A percentile compares a stretch with the other conserved stretches of the same genome.
Conservation (phyloP, 306 rosid genomes). For the Trichosanthes cucumerina region DNA sequence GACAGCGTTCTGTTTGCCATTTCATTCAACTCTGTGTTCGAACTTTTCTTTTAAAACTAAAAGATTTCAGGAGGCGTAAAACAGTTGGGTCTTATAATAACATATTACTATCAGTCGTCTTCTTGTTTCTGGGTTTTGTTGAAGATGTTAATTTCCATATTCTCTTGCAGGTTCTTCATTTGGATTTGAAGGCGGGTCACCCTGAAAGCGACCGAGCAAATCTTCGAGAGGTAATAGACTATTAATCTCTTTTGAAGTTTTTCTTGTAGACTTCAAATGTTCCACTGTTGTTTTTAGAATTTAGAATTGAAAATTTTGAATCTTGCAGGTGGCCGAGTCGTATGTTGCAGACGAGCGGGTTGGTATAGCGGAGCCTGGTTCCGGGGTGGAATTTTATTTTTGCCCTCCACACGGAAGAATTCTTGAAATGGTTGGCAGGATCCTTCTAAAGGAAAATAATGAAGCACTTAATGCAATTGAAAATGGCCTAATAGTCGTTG, state of each 20-base stretch:
- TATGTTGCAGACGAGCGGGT: slow-evolving; percentile 74
- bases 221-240: slow-evolving; percentile 53
- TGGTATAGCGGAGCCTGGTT: slow-evolving; percentile 80
- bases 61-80: background rate
- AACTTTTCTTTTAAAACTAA: background rate
- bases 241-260: background rate
- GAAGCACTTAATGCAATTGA: slow-evolving; percentile 74
- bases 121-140: background rate
- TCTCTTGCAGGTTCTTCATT: slow-evolving; percentile 62
- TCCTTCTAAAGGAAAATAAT: slow-evolving; percentile 59
- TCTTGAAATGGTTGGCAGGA: slow-evolving; percentile 67
- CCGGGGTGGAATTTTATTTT: slow-evolving; percentile 80
- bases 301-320: background rate
- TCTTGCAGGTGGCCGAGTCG: slow-evolving; percentile 63
- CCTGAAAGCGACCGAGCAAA: slow-evolving; percentile 32
- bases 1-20: background rate
- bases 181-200: slow-evolving; percentile 39
- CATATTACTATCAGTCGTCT: background rate
- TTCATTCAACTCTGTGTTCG: background rate
- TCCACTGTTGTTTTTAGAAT: background rate
- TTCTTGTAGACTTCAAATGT: background rate
- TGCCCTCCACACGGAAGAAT: slow-evolving; percentile 82
- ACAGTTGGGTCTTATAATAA: background rate
- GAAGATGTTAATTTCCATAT: background rate
- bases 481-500: slow-evolving; percentile 88